Evolutionary conservation across 495 filamentous ascomycete genomes (phyloP), one percentile per base, ranked within the genome.

Genomic region (Astrothelium macrocarpum): DNA sequence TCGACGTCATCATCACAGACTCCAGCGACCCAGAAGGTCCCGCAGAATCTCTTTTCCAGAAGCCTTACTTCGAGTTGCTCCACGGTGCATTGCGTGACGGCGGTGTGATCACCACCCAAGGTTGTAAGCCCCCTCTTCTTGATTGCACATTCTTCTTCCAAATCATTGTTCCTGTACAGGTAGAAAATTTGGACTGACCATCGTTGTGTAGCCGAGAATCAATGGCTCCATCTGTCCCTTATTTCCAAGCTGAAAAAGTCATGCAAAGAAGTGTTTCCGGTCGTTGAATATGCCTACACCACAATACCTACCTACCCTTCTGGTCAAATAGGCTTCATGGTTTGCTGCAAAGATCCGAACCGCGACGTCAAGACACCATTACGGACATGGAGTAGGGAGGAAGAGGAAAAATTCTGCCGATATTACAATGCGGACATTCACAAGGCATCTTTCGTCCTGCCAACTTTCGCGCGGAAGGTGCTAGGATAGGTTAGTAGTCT

Each of bases 281-380:
- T 87, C 63, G 95, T 87, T 75, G 95, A 97, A 79, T 99, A 97
- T 82, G 95, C 90, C 67, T 99, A 96, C 85, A 97, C 95, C 69
- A 97, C 93, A 71, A 99, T 97, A 79, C 95, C 95, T 63, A 99
- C 95, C 72, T 99, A 99, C 82, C 95, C 95, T 63, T 94, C 90
- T 63, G 95, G 95, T 75, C 93, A 97, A 82, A 99, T 99, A 73
- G 95, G 95, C 75, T 99, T 97, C 86, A 96, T 97, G 91, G 90
- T 99, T 67, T 97, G 94, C 86, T 89, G 82, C 85, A 97, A 97
- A 85, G 94, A 97, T 73, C 80, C 84, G 68, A 82, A 74, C 67
- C 85, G 87, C 73, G 85, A 99, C 78, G 84, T 97, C 63, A 87
- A 80, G 72, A 87, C 85, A 76, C 95, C 95, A 42, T 67, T 96